Base-by-base conservation (phyloP, 495 filamentous ascomycete species). In the Talaromyces proteolyticus region DNA sequence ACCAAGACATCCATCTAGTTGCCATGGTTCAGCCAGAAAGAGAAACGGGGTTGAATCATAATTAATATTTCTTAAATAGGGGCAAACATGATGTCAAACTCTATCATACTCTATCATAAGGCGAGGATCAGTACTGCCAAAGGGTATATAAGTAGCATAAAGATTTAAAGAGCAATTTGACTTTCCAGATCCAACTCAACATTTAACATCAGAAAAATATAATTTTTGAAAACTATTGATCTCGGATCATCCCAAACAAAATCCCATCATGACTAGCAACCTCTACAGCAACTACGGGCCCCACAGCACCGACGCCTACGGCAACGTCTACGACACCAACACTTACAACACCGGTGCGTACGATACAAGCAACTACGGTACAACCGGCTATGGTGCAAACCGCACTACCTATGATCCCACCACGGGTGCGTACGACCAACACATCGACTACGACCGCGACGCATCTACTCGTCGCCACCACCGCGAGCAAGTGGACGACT, bases 391-490 rank as follows among this genome's bases (percentile, higher is more conserved):
- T 18, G 48, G 41, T 10, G 49, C 42, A 14, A 51, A 51, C 42
- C 49, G 44, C 12, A 62, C 53, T 7, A 43, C 52, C 4, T 62
- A 62, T 39, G 53, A 58, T 46, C 68, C 66, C 22, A 54, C 48
- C 50, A 71, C 53, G 20, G 66, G 68, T 11, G 59, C 66, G 20
- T 72, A 72, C 39, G 66, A 69, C 42, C 66, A 72, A 47, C 62
- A 69, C 20, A 54, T 69, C 21, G 68, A 72, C 44, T 72, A 69
- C 42, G 45, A 47, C 29, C 42, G 42, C 25, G 62, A 63, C 14
- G 58, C 56, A 11, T 57, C 36, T n/a, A 53, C 59, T 1, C 59
- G 60, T 19, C 54, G 63, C 38, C 66, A 72, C 51, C 68, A 72
- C 37, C 63, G 66, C 14, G 66, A 72, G 60, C 53, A 64, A 7